Percentiles rank a stretch among this genome's conserved stretches.
These are phyloP conservation scores for Musa itinerans DNA, from an alignment of 176 grass and related monocot species.

Conservation along the genomic window DNA sequence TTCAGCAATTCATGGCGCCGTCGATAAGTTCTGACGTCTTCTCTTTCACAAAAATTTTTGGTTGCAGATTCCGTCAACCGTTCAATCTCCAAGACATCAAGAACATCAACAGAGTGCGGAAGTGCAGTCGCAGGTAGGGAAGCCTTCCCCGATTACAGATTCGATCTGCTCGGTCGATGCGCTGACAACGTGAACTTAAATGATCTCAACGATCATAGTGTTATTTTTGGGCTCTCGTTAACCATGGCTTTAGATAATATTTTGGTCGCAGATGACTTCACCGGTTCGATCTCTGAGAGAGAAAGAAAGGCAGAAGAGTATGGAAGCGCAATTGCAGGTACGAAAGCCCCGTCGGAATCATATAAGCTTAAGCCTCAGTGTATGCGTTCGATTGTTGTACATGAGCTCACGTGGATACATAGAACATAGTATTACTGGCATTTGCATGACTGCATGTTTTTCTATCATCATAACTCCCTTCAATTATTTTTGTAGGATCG, in stretches of 20 bases:
- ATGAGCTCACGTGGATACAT: too few relatives aligned
- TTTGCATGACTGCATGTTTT: too few relatives aligned
- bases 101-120: not conserved
- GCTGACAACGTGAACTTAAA: not conserved
- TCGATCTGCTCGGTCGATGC: not conserved
- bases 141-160: not conserved
- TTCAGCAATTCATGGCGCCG: not conserved
- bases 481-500: too few relatives aligned
- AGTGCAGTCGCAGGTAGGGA: constrained; percentile 2
- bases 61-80: not conserved
- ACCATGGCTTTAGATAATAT: not conserved
- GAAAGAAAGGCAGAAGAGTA: constrained; percentile 1
- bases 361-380: too few relatives aligned
- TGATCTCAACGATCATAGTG: not conserved
- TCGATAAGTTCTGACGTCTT: not conserved
- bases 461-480: too few relatives aligned
- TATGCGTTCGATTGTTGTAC: not conserved
- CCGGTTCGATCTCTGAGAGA: constrained; percentile 8
- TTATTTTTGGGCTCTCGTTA: too few relatives aligned
- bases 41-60: not conserved
- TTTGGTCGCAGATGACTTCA: not conserved
- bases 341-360: not conserved
- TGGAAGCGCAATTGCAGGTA: constrained; percentile 8
- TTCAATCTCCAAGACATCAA: constrained; percentile 4
- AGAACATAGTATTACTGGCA: too few relatives aligned